Conservation (phyloP, 2,329 filamentous ascomycete genomes). For the Colletotrichum destructivum region DNA sequence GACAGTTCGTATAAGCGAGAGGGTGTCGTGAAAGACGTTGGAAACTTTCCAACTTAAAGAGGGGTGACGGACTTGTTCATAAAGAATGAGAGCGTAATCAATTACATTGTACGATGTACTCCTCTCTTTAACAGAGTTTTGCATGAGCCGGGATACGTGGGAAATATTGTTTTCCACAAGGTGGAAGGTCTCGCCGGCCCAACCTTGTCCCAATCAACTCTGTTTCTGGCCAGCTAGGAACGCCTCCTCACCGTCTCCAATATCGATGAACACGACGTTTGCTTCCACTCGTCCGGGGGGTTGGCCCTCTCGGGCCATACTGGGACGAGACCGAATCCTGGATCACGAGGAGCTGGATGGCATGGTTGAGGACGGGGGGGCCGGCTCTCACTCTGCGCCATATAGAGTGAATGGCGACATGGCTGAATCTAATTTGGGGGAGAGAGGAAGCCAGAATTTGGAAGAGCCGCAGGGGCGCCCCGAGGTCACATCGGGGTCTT, state of each 20-base stretch:
- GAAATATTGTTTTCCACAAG: conserved; percentile 7
- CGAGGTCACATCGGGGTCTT: conserved; percentile 11
- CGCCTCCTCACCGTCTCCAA: conserved; percentile 24
- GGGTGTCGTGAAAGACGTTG: neutral
- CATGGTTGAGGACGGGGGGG: neutral
- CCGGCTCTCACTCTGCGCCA: conserved; percentile 19
- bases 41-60: conserved; percentile 1
- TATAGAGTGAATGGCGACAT: conserved; percentile 16
- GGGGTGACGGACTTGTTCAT: no score
- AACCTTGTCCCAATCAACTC: conserved; percentile 9
- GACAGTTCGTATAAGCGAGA: neutral
- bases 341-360: neutral
- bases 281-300: conserved; percentile 13
- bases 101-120: neutral
- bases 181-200: neutral
- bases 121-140: conserved; percentile 10
- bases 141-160: conserved; percentile 15
- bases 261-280: neutral
- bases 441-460: conserved; percentile 12
- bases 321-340: conserved; percentile 29
- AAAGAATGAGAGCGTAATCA: neutral
- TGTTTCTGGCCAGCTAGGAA: neutral
- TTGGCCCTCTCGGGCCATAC: neutral
- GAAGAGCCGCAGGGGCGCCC: conserved; percentile 4
- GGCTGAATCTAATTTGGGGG: neutral